These are phyloP conservation scores for Flammula alnicola DNA, from an alignment of 1,284 basidiomycete genomes.

Conservation along the genomic window DNA sequence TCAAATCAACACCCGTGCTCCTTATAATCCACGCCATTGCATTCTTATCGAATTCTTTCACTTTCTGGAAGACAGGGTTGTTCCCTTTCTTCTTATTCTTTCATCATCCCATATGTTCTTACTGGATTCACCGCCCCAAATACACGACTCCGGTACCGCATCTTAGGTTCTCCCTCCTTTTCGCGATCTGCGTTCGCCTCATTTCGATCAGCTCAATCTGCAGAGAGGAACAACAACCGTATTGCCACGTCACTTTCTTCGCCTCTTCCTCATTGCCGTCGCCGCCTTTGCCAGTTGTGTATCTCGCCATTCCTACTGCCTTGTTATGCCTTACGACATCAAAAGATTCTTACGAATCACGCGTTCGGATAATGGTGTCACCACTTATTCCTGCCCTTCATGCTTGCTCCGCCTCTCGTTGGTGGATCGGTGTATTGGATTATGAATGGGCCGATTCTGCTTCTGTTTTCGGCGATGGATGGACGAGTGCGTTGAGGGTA, in stretches of 20 bases:
- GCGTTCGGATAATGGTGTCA: slow-evolving; percentile 76
- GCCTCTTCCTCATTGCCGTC: slow-evolving; percentile 68
- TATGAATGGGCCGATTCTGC: slow-evolving; percentile 74
- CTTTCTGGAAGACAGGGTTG: slow-evolving; percentile 92
- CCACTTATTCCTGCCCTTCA: slow-evolving; percentile 61
- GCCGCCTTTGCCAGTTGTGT: slow-evolving; percentile 61
- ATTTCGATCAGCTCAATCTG: slow-evolving; percentile 85
- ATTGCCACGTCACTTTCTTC: slow-evolving; percentile 89
- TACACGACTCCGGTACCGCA: slow-evolving; percentile 71
- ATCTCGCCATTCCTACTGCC: slow-evolving; percentile 59
- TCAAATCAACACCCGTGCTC: slow-evolving; percentile 46
- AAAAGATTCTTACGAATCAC: slow-evolving; percentile 66
- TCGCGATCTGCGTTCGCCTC: slow-evolving; percentile 74
- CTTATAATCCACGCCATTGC: slow-evolving; percentile 71
- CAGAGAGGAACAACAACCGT: slow-evolving; percentile 92
- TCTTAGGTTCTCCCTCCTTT: slow-evolving; percentile 72
- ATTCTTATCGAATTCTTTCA: slow-evolving; percentile 93
- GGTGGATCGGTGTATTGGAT: slow-evolving; percentile 75
- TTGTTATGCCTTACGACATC: slow-evolving; percentile 65
- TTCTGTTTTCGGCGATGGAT: slow-evolving; percentile 44
- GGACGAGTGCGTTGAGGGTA: slow-evolving; percentile 48
- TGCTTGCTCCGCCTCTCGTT: slow-evolving; percentile 63
- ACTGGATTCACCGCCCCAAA: slow-evolving; percentile 71
- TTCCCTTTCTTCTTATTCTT: slow-evolving; percentile 76
- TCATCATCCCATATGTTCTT: slow-evolving; percentile 48